Percentiles rank a stretch among this genome's conserved stretches.
Evolutionary conservation across 2,329 filamentous ascomycete species (phyloP).

Genomic region (Apiospora hydei): DNA sequence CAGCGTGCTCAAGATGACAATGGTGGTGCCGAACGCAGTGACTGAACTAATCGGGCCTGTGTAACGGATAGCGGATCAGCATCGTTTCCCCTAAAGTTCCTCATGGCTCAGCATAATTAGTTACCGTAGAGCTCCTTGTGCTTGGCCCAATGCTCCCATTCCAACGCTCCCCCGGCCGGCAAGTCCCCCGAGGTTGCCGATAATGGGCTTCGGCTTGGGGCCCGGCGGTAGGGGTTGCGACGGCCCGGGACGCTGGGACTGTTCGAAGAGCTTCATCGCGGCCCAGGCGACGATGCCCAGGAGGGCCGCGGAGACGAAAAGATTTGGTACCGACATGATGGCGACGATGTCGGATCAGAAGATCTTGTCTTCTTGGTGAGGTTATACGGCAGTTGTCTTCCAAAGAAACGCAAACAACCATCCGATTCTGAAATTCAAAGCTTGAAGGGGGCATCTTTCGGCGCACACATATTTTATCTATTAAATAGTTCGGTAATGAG

Average conservation of each 20-base stretch:
- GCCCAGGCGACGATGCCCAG: slow-evolving; percentile 1
- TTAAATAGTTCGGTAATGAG: neutral
- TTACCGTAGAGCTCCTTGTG: slow-evolving; percentile 50
- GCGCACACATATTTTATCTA: neutral
- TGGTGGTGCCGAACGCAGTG: slow-evolving; percentile 49
- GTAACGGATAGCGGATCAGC: no score
- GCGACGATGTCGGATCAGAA: neutral
- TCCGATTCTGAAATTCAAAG: neutral
- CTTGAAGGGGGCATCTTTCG: neutral
- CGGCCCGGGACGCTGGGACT: neutral
- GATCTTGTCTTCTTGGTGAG: neutral
- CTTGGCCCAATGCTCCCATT: slow-evolving; percentile 51
- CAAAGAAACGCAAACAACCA: neutral
- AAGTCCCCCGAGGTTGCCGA: slow-evolving; percentile 60
- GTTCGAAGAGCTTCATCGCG: neutral
- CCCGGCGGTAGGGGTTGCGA: slow-evolving; percentile 52
- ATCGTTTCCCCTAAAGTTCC: no score
- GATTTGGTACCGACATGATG: neutral
- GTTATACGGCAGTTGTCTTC: neutral
- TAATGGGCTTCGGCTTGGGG: slow-evolving; percentile 53
- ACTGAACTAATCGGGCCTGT: slow-evolving; percentile 46
- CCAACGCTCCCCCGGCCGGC: slow-evolving; percentile 46
- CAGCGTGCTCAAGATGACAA: slow-evolving; percentile 50
- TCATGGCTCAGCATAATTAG: no score
- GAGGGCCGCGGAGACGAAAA: neutral